Evolutionary conservation across 768 basidiomycete genomes (phyloP), one percentile per base, ranked within the genome.

Genomic region (Pleurotus citrinopileatus): DNA sequence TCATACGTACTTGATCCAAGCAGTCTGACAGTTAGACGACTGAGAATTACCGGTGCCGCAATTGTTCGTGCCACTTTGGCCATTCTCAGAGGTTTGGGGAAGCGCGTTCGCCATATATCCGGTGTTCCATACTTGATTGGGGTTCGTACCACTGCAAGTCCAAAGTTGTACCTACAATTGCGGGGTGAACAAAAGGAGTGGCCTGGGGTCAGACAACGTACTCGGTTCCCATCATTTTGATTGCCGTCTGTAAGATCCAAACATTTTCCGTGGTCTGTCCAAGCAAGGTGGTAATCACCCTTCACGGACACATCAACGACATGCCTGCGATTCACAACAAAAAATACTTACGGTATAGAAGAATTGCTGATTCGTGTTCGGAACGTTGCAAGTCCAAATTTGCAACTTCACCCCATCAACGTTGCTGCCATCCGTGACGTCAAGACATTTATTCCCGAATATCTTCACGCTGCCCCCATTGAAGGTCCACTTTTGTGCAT

Each of bases 81-180:
- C 56, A 22, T 36, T 57, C 25, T 57, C 56, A 29, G 52, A 57
- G 15, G 43, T 57, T 25, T 34, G 42, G 6, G 56, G 56, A 17
- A 57, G 52, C 6, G 53, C 42, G 13, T 53, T 53, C 28, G 43
- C 53, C 34, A 32, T 45, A 40, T 57, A 55, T 29, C 54, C 54
- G 9, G 47, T 55, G 47, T 57, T 54, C 43, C 43, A 53, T 12
- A 75, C 60, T 62, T 82, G 80, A 60, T 81, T 81, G n/a, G 71
- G 57, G 61, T 73, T 78, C 36, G 63, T 61, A 55, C 62, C 28
- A 26, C 58, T 62, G 65, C 80, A 81, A 23, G 57, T 56, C 73
- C 76, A 81, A 47, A 80, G 63, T 68, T 79, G 77, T 12, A 76
- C 66, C 78, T 80, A 19, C n/a, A n/a, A n/a, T 4, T 1, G 34